These are phyloP conservation scores for Vanilla planifolia DNA, from an alignment of 106 monocot species.

Conservation along the genomic window DNA sequence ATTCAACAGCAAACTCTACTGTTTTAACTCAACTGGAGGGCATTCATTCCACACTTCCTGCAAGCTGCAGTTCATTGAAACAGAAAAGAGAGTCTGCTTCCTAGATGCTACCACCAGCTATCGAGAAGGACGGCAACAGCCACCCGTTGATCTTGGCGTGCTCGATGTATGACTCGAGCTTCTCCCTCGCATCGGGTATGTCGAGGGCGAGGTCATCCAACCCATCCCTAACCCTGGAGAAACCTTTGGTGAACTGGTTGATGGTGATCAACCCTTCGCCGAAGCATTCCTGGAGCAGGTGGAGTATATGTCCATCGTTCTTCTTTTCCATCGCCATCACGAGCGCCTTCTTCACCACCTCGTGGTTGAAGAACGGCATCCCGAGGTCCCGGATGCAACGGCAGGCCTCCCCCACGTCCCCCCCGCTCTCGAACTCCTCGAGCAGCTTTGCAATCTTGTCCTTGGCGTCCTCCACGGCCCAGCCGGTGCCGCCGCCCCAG, in stretches of 20 bases:
- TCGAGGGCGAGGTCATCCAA: conserved; percentile 91
- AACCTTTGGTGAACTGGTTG: conserved; percentile 92
- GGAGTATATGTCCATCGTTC: conserved; percentile 61
- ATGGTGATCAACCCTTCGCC: conserved; percentile 86
- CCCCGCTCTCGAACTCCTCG: conserved; percentile 84
- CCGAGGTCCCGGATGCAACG: conserved; percentile 84
- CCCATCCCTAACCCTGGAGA: conserved; percentile 73
- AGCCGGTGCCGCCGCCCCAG: conserved; percentile 89
- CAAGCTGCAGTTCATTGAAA: too few species aligned
- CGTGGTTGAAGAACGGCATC: conserved; percentile 95
- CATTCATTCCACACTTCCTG: too few species aligned
- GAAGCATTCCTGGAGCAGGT: conserved; percentile 74
- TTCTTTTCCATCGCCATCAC: conserved; percentile 99
- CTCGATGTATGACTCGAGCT: conserved; percentile 47
- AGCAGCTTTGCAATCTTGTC: conserved; percentile 89
- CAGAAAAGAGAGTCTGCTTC: too few species aligned
- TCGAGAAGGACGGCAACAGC: conserved; percentile 48
- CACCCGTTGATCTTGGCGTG: conserved; percentile 56
- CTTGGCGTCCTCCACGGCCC: conserved; percentile 95
- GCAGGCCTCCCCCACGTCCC: conserved; percentile 83
- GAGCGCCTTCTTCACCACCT: conserved; percentile 85
- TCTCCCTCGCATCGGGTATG: conserved; percentile 74
- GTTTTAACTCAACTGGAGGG: too few species aligned
- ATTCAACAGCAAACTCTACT: too few species aligned
- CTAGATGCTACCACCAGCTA: too few species aligned